Percentiles rank a stretch among this genome's conserved stretches.
Evolutionary conservation across 768 basidiomycete species (phyloP).

Genomic region (Dioszegia crocea): DNA sequence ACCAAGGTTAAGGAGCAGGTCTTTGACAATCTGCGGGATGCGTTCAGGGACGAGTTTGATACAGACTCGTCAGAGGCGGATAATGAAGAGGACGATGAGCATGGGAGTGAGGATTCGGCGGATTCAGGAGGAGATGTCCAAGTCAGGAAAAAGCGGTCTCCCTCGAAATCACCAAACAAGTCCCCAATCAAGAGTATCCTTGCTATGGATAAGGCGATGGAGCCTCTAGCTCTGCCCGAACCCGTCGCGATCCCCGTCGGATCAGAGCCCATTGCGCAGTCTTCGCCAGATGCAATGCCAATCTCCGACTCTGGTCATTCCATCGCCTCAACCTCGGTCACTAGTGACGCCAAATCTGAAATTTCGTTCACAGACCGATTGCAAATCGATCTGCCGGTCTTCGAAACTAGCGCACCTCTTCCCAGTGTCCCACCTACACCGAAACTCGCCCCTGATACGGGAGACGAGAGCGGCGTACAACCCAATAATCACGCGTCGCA

Average conservation of each 20-base stretch:
- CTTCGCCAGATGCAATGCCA: slow-evolving; percentile 10
- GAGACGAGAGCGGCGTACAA: slow-evolving; percentile 23
- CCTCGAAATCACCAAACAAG: slow-evolving; percentile 15
- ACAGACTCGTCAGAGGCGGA: slow-evolving; percentile 59
- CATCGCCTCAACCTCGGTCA: slow-evolving; percentile 19
- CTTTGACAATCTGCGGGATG: slow-evolving; percentile 83
- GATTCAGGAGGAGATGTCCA: slow-evolving; percentile 25
- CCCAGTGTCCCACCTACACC: slow-evolving; percentile 48
- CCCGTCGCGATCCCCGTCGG: not conserved
- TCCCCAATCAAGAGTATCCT: not conserved
- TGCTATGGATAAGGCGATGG: not conserved
- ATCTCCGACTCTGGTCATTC: slow-evolving; percentile 24
- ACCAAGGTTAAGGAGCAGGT: slow-evolving; percentile 84
- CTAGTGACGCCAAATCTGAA: slow-evolving; percentile 40
- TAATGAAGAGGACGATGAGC: slow-evolving; percentile 61
- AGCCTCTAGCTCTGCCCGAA: not conserved
- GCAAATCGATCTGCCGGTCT: slow-evolving; percentile 47
- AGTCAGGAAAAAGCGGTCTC: slow-evolving; percentile 11
- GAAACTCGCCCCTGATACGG: slow-evolving; percentile 33
- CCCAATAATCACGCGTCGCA: slow-evolving; percentile 35
- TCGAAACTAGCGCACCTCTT: slow-evolving; percentile 49
- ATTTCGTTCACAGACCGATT: slow-evolving; percentile 46
- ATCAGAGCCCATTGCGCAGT: not conserved
- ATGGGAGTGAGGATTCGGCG: slow-evolving; percentile 48
- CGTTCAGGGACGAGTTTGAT: slow-evolving; percentile 70